These are phyloP conservation scores for Ajuga reptans DNA, from an alignment of 305 asterid genomes.

Conservation along the genomic window DNA sequence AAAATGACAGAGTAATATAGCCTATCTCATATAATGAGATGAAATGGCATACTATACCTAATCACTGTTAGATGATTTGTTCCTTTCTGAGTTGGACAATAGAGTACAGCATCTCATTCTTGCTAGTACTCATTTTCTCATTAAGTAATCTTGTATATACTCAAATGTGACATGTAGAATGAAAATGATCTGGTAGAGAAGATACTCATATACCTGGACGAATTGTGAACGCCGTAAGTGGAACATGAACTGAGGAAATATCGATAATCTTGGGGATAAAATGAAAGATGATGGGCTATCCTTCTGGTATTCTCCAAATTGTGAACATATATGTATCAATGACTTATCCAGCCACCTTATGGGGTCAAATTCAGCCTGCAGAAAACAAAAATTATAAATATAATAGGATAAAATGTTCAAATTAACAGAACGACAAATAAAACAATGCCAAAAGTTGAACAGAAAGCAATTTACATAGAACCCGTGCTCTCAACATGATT, in stretches of 20 bases:
- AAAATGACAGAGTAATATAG: too few species aligned
- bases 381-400: slow-evolving; percentile 15
- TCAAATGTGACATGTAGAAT: background rate
- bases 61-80: background rate
- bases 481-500: background rate
- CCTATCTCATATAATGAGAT: background rate
- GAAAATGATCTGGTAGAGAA: slow-evolving; percentile 8
- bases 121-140: background rate
- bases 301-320: slow-evolving; percentile 92
- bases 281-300: slow-evolving; percentile 83
- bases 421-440: slow-evolving; percentile 19
- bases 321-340: slow-evolving; percentile 88
- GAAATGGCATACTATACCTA: background rate
- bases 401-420: slow-evolving; percentile 2
- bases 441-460: slow-evolving; percentile 11
- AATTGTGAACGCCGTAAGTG: slow-evolving; percentile 91
- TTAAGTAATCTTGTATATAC: background rate
- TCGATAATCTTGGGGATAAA: slow-evolving; percentile 80
- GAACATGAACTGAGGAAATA: slow-evolving; percentile 95
- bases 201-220: slow-evolving; percentile 58
- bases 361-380: slow-evolving; percentile 98
- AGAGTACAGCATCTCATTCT: background rate
- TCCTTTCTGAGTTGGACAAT: background rate
- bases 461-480: slow-evolving; percentile 3
- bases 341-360: slow-evolving; percentile 97